Evolutionary conservation across 2,329 filamentous ascomycete genomes (phyloP).

Genomic region (Thermoascus crustaceus): DNA sequence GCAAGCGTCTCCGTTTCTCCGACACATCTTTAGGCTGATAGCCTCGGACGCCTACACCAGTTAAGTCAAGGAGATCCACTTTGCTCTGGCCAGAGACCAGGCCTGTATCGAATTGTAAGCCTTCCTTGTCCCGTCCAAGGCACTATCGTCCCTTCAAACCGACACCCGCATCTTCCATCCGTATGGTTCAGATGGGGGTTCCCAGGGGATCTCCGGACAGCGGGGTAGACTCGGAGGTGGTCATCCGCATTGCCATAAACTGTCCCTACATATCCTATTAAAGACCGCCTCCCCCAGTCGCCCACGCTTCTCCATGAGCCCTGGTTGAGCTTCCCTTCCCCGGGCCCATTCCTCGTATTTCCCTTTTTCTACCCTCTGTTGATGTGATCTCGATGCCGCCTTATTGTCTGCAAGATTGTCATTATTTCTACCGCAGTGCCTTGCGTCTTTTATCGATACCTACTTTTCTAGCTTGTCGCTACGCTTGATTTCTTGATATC

Average conservation of each 20-base stretch:
- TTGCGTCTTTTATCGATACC: conserved; percentile 76
- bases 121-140: not conserved
- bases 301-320: not conserved
- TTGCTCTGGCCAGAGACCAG: not conserved
- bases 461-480: conserved; percentile 68
- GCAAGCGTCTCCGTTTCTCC: conserved; percentile 1
- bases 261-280: not conserved
- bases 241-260: not conserved
- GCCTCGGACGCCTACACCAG: conserved; percentile 1
- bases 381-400: conserved; percentile 58
- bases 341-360: not conserved
- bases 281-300: not conserved
- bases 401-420: conserved; percentile 78
- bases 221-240: conserved; percentile 2
- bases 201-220: not conserved
- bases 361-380: not conserved
- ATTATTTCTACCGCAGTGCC: conserved; percentile 88
- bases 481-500: conserved; percentile 46
- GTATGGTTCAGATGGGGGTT: conserved; percentile 1
- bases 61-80: conserved; percentile 1
- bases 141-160: conserved; percentile 1
- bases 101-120: not conserved
- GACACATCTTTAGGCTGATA: not conserved
- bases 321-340: not conserved
- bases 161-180: conserved; percentile 1